Evolutionary conservation across 176 grass and related monocot species (phyloP).

Genomic region (Triticum urartu): DNA sequence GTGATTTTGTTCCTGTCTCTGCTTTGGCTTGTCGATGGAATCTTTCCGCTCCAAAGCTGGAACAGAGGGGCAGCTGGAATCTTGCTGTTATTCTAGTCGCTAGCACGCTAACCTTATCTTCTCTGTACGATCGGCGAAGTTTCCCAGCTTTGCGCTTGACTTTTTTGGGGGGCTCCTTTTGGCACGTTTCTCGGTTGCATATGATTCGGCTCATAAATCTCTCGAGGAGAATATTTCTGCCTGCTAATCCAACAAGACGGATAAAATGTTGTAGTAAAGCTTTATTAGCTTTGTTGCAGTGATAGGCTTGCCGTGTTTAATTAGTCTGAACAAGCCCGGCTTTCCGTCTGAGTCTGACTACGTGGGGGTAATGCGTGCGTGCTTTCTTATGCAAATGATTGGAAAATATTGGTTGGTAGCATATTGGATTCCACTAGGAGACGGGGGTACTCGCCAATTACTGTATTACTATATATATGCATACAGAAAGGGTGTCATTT

Average conservation of each 20-base stretch:
- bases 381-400: constrained; percentile 35
- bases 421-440: constrained; percentile 54
- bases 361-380: constrained; percentile 6
- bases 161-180: constrained; percentile 24
- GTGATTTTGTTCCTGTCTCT: constrained; percentile 36
- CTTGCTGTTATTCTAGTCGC: constrained; percentile 22
- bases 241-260: not conserved
- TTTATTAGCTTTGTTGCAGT: constrained; percentile 22
- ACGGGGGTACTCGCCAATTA: constrained; percentile 5
- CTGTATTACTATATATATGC: not conserved
- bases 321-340: not conserved
- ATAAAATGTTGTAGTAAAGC: constrained; percentile 18
- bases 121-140: constrained; percentile 10
- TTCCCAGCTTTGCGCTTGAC: constrained; percentile 30
- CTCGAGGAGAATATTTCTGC: constrained; percentile 8
- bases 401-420: constrained; percentile 30
- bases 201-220: constrained; percentile 3
- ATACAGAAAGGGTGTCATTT: constrained; percentile 1
- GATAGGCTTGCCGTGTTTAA: constrained; percentile 3
- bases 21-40: not conserved
- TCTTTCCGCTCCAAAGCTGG: constrained; percentile 28
- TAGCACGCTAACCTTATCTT: constrained; percentile 3
- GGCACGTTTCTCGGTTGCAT: not conserved
- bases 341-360: constrained; percentile 10
- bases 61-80: constrained; percentile 27